phyloP scores from a whole-genome alignment of 2,329 filamentous ascomycete genomes.

The Ploettnerulaceae sp. region DNA sequence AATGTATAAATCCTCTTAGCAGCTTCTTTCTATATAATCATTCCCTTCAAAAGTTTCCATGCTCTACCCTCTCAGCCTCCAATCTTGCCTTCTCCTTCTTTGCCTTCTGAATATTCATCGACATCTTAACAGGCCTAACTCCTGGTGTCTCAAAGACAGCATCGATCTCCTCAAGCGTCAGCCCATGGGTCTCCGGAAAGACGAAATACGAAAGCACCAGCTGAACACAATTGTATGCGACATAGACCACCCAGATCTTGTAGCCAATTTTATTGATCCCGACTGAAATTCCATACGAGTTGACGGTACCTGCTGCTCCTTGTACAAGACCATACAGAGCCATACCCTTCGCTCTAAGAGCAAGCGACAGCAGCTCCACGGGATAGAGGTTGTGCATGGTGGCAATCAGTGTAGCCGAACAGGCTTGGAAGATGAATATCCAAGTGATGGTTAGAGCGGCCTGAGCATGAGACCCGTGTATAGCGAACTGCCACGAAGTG shows the following conservation, averaged over 20 bases:
- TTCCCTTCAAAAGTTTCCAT: slow-evolving; percentile 6
- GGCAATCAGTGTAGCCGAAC: slow-evolving; percentile 41
- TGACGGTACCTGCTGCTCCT: slow-evolving; percentile 29
- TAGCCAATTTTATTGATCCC: slow-evolving; percentile 44
- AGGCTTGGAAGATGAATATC: slow-evolving; percentile 46
- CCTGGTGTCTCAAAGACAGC: slow-evolving; percentile 50
- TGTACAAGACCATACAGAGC: slow-evolving; percentile 29
- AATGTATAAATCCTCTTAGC: too few relatives aligned
- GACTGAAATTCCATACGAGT: slow-evolving; percentile 41
- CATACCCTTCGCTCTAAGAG: slow-evolving; percentile 37
- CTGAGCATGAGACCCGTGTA: slow-evolving; percentile 18
- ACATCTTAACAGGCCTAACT: slow-evolving; percentile 41
- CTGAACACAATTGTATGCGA: slow-evolving; percentile 43
- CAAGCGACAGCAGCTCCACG: slow-evolving; percentile 35
- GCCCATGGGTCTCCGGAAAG: slow-evolving; percentile 68
- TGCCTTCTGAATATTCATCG: slow-evolving; percentile 37
- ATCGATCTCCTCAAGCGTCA: slow-evolving; percentile 68
- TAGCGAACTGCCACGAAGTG: slow-evolving; percentile 42
- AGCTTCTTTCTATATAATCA: neutral
- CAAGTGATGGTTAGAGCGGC: slow-evolving; percentile 41
- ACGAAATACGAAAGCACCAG: slow-evolving; percentile 48
- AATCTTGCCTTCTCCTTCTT: slow-evolving; percentile 33
- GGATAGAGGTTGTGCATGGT: slow-evolving; percentile 35
- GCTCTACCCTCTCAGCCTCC: slow-evolving; percentile 4
- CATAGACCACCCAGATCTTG: slow-evolving; percentile 48